Conservation (phyloP, 1,284 basidiomycete species). For the Takashimella tepidaria region DNA sequence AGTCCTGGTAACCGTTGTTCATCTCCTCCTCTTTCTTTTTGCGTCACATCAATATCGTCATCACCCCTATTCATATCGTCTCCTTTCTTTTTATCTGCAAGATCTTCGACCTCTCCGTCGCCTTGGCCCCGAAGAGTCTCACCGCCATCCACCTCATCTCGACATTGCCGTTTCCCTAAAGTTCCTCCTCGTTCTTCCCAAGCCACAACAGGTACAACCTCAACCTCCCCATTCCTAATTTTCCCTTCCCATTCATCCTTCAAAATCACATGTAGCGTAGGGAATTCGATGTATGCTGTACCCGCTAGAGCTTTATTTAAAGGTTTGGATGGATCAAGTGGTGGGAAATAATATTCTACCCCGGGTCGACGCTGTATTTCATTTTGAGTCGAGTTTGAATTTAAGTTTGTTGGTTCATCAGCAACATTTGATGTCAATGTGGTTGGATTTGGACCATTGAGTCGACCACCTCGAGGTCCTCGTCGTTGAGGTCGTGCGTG, state of each 20-base stretch:
- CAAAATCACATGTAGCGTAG: conserved; percentile 67
- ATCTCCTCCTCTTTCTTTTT: conserved; percentile 59
- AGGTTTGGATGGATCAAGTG: conserved; percentile 54
- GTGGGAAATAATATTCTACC: conserved; percentile 51
- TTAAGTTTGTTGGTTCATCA: too few species aligned
- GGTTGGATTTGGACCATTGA: too few species aligned
- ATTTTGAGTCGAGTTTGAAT: neutral
- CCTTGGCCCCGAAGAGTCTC: conserved; percentile 41
- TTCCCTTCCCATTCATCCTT: conserved; percentile 56
- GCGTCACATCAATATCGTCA: conserved; percentile 40
- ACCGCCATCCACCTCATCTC: conserved; percentile 47
- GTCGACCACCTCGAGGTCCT: neutral
- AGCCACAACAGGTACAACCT: conserved; percentile 39
- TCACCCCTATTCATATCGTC: neutral
- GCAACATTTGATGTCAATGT: neutral
- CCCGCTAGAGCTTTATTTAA: conserved; percentile 55
- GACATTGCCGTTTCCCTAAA: neutral
- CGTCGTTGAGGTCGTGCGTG: neutral
- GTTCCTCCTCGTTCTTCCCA: conserved; percentile 7
- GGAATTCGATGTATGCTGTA: conserved; percentile 71
- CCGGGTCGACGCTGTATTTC: neutral
- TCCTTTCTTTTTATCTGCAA: neutral
- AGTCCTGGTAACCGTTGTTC: conserved; percentile 41
- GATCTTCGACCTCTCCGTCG: neutral
- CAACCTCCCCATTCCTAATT: conserved; percentile 38